Base-by-base conservation (phyloP, 495 filamentous ascomycete species). In the Penicillium maclennaniae region DNA sequence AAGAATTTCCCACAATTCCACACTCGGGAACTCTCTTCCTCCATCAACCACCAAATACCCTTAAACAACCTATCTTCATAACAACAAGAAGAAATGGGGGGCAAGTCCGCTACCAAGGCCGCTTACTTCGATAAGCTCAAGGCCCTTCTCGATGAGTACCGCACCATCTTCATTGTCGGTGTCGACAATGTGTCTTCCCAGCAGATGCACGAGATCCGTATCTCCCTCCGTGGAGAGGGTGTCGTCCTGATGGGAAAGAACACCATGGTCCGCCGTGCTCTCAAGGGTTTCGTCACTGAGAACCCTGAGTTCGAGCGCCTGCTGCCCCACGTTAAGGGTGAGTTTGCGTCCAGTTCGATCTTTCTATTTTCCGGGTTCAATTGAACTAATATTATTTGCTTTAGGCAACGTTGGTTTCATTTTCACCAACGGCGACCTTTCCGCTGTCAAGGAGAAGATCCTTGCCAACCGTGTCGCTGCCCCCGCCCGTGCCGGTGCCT, bases 191-290 rank as follows among this genome's bases (percentile, higher is more conserved):
- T 88, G 76, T 88, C 85, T 73, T 99, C 93, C 50, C 93, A 99
- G 86, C 93, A 99, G 85, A 99, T 99, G 93, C 93, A 99, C 88
- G 93, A 99, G 83, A 97, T 97, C 73, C 87, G 93, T 76, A 78
- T 84, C 63, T 76, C 86, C 66, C 84, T 97, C 72, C 88, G 92
- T 74, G 86, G 88, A 37, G 78, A 95, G 70, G 92, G 82, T 75
- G 86, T 96, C 62, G 91, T 97, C 58, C 83, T 97, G 75, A 99
- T 99, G 93, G 93, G 93, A 69, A 99, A 99, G 85, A 99, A 99
- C 83, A 97, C 92, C 71, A 97, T 97, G 92, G 87, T 97, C 62
- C 92, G 93, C 70, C 92, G 93, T 81, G 95, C 93, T 58, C 83
- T 99, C 71, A 96, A 92, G 84, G 92, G 89, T 69, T 96, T 99